Evolutionary conservation across 1,139 yeast genomes (phyloP), one percentile per base, ranked within the genome.

Genomic region (Torulaspora globosa): DNA sequence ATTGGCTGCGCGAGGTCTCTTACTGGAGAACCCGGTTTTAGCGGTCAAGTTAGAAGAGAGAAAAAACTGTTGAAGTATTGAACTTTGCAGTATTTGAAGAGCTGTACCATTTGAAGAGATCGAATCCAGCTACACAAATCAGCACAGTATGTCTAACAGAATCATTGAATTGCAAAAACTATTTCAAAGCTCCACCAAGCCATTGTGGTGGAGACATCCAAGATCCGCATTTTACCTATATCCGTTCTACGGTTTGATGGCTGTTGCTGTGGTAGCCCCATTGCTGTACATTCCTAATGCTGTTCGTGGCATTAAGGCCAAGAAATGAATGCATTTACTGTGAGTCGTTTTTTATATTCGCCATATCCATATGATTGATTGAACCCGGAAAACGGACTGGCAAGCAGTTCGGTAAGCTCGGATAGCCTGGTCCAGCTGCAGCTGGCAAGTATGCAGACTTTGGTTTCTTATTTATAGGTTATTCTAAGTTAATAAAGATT

Each of bases 191-290:
- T 76, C 90, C 55, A 71, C 76, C 65, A 79, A 82, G 71, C 84
- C 82, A 63, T 76, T 84, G 68, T 84, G 87, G 88, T 73, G 80
- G 75, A 81, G 83, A 76, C 79, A 75, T 66, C 80, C 80, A 68
- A 82, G 90, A 72, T 81, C 96, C 58, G 87, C 86, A 73, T 72
- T 78, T 65, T 72, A 84, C 68, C 78, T 89, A 60, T 86, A 84
- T 73, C 97, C 97, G 68, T 90, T 84, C 80, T 86, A 81, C 76
- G 94, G 89, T 57, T 74, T 86, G 58, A 85, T 89, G 74, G 75
- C 90, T 54, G 75, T 84, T 53, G 74, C 89, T 59, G 77, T 88
- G 48, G 76, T 78, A 55, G 77, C 79, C 55, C 86, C 95, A 59
- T 72, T 84, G 58, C 79, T 70, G 74, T 87, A 84, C 78, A 69